Conservation (phyloP, 345 rosid species). For the Eucalyptus sp. region DNA sequence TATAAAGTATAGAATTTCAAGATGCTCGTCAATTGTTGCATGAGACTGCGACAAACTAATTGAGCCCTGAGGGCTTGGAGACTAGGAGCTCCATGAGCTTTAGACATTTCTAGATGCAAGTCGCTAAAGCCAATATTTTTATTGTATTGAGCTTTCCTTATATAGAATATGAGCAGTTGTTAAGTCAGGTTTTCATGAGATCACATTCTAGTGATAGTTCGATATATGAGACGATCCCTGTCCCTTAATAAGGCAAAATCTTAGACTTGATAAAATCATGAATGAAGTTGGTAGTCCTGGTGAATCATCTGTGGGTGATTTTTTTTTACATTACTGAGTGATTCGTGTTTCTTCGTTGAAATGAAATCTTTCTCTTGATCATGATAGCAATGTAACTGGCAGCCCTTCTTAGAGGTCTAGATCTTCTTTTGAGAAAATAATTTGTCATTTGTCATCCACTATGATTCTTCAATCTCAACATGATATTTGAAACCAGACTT, state of each 20-base stretch:
- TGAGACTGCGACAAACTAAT: not conserved
- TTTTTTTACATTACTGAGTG: not conserved
- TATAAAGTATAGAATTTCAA: not conserved
- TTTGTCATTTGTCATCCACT: too few species aligned
- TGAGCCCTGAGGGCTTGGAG: not conserved
- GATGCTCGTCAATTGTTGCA: not conserved
- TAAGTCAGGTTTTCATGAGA: not conserved
- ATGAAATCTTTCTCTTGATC: not conserved
- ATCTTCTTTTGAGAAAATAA: too few species aligned
- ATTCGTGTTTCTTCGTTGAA: not conserved
- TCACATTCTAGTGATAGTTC: not conserved
- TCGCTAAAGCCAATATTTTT: not conserved
- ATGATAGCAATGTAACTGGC: not conserved
- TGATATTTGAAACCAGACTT: too few species aligned
- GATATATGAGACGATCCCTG: not conserved
- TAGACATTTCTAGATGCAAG: not conserved
- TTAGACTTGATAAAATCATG: not conserved
- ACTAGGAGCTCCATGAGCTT: not conserved
- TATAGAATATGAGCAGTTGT: not conserved
- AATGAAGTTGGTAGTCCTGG: not conserved
- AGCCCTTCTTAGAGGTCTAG: not conserved
- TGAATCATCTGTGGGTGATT: not conserved
- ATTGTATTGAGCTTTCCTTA: not conserved
- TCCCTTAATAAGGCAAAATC: not conserved
- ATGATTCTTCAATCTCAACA: too few species aligned